Percentiles rank a stretch among this genome's conserved stretches.
Evolutionary conservation across 2,329 filamentous ascomycete genomes (phyloP).

Genomic region (Fusarium sp.): DNA sequence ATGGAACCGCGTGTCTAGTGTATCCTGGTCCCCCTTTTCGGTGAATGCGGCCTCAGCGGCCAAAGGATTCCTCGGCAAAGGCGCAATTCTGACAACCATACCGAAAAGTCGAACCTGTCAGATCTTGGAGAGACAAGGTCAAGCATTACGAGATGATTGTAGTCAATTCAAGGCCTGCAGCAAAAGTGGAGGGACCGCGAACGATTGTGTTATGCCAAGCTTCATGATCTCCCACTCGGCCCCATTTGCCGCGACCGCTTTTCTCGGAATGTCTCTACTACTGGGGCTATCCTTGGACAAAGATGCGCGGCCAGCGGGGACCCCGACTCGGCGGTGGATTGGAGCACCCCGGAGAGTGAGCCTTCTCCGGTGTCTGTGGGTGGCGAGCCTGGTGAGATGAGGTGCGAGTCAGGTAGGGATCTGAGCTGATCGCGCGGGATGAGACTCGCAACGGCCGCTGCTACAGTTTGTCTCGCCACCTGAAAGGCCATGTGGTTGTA

Average conservation of each 20-base stretch:
- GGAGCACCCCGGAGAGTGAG: background rate
- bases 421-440: background rate
- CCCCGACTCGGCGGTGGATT: background rate
- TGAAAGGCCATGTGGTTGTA: background rate
- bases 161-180: background rate
- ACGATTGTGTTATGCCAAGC: background rate
- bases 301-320: background rate
- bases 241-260: background rate
- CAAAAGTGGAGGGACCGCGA: background rate
- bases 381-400: background rate
- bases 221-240: constrained; percentile 6
- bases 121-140: background rate
- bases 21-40: background rate
- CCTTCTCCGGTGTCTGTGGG: background rate
- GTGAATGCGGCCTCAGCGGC: background rate
- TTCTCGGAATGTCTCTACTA: background rate
- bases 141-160: background rate
- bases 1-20: background rate
- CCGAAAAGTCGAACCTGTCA: background rate
- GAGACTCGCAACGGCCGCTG: background rate
- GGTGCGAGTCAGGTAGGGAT: background rate
- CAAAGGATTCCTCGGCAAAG: background rate
- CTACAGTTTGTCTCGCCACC: background rate
- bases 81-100: background rate
- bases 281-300: background rate